Percentiles rank a stretch among this genome's conserved stretches.
Conservation (phyloP, 805 yeast species). For the Hanseniaspora singularis region DNA sequence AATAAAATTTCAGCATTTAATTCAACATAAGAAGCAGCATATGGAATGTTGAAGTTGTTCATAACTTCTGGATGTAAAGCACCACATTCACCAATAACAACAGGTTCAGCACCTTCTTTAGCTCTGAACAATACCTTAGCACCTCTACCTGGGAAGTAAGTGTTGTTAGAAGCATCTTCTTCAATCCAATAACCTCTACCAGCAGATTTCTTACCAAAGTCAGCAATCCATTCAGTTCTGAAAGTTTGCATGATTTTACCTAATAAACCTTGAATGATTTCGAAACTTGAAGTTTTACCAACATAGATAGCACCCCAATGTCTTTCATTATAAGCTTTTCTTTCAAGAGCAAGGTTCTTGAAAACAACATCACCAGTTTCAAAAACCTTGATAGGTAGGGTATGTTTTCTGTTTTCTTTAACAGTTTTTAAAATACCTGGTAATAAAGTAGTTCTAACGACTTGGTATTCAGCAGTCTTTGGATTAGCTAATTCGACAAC, state of each 20-base stretch:
- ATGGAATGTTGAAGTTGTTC: constrained; percentile 75
- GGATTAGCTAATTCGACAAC: constrained; percentile 94
- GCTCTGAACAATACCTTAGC: constrained; percentile 72
- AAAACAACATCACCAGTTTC: constrained; percentile 91
- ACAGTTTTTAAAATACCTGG: constrained; percentile 94
- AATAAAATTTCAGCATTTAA: constrained; percentile 79
- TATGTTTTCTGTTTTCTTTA: constrained; percentile 89
- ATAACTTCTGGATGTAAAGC: constrained; percentile 92
- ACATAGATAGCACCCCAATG: constrained; percentile 90
- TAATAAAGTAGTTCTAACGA: constrained; percentile 84
- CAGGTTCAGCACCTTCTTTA: constrained; percentile 43
- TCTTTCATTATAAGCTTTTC: constrained; percentile 84
- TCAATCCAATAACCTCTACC: constrained; percentile 82
- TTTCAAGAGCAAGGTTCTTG: constrained; percentile 67
- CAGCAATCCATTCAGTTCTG: constrained; percentile 72
- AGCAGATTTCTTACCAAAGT: constrained; percentile 33
- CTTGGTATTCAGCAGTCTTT: constrained; percentile 92
- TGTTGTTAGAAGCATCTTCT: constrained; percentile 51
- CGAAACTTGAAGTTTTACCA: constrained; percentile 93
- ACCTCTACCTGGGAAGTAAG: constrained; percentile 95
- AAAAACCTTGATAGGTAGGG: constrained; percentile 87
- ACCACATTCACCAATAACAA: constrained; percentile 73
- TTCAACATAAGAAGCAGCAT: constrained; percentile 86
- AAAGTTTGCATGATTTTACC: constrained; percentile 94
- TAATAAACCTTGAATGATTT: constrained; percentile 81